Base-by-base conservation (phyloP, 306 rosid species). In the Lotus japonicus region DNA sequence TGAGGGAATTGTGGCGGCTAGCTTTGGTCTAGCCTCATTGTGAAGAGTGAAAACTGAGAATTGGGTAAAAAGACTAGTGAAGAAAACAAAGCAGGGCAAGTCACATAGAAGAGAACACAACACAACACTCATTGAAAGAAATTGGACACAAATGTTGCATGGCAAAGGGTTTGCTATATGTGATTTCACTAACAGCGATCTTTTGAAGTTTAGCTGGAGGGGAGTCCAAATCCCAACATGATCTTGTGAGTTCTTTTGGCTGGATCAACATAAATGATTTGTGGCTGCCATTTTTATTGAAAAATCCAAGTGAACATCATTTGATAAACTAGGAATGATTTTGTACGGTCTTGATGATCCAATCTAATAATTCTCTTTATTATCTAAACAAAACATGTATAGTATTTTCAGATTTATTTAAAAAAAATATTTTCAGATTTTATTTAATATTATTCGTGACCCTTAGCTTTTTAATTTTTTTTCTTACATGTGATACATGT, bases 121-220 rank as follows among this genome's bases (percentile, higher is more conserved):
- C 31, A 26, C 31, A 26, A 26, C 2, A 26, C 21, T 44, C 4
- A 42, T 3, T 13, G 28, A 4, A 17, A 58, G 39, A 28, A 55
- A 56, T 35, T 42, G 61, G 4, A 5, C 76, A 58, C 74, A 68
- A 44, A 62, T 14, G 51, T 45, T 51, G 74, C 52, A 54, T 69
- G 77, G 74, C 68, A 67, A 76, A 62, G 57, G 56, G 68, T 50
- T 72, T 11, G 58, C 2, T 43, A 11, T 23, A 19, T 77, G 74
- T 73, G 70, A 50, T 52, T n/a, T 7, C 60, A 76, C 51, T 58
- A 38, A 9, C 11, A 73, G 80, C 73, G 82, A 73, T 57, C 76
- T 61, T 72, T 48, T 81, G 77, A 44, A 17, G 16, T 42, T 75
- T 70, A 33, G 66, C 53, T 59, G 76, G 6, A 2, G 39, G 12